phyloP scores from a whole-genome alignment of 768 basidiomycete species.

The Leccinum disarticulatum region DNA sequence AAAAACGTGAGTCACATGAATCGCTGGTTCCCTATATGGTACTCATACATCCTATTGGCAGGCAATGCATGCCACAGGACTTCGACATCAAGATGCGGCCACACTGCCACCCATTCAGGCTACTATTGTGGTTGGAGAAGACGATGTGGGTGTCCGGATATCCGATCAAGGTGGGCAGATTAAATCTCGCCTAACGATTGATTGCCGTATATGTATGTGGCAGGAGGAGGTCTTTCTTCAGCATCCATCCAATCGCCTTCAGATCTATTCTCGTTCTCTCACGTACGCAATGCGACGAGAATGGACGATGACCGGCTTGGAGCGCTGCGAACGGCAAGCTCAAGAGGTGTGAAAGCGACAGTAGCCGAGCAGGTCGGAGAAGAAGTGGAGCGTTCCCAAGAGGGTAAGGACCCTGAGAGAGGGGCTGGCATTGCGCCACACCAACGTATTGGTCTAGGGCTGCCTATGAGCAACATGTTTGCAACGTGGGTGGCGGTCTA shows the following conservation, averaged over 20 bases:
- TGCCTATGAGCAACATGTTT: conserved; percentile 89
- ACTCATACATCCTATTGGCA: conserved; percentile 27
- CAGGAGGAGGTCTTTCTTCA: conserved; percentile 71
- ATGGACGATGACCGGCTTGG: conserved; percentile 66
- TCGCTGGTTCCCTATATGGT: neutral
- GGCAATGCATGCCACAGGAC: conserved; percentile 71
- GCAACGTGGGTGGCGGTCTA: conserved; percentile 55
- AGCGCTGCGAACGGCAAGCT: conserved; percentile 63
- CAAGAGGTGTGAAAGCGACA: conserved; percentile 69
- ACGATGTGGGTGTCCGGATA: conserved; percentile 78
- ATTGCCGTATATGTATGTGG: conserved; percentile 10
- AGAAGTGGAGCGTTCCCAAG: conserved; percentile 24
- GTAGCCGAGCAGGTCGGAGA: conserved; percentile 71
- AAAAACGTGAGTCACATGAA: conserved; percentile 73
- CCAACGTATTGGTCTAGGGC: conserved; percentile 73
- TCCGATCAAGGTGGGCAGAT: conserved; percentile 78
- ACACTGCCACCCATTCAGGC: conserved; percentile 62
- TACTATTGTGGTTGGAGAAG: conserved; percentile 72
- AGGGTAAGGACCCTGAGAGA: conserved; percentile 39
- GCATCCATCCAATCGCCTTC: conserved; percentile 59
- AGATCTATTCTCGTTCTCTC: conserved; percentile 89
- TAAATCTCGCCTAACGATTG: neutral
- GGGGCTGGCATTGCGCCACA: conserved; percentile 51
- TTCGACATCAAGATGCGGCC: conserved; percentile 45
- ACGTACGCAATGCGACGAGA: conserved; percentile 71